phyloP scores from a whole-genome alignment of 2,329 filamentous ascomycete species.

The Colletotrichum aenigma region DNA sequence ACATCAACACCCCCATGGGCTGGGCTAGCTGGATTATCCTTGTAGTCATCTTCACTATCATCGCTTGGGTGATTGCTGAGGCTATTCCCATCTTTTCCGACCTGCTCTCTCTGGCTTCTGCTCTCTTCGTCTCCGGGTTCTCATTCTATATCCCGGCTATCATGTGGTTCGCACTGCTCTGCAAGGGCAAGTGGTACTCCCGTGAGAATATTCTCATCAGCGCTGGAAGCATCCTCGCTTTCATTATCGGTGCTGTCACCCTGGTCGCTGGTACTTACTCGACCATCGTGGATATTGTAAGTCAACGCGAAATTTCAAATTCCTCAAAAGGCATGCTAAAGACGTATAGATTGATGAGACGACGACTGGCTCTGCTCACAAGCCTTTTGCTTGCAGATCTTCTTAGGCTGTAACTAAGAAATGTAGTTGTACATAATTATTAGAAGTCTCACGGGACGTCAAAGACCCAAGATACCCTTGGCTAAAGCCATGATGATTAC shows the following conservation, averaged over 20 bases:
- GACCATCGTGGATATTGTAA: conserved; percentile 32
- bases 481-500: neutral
- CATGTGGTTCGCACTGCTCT: conserved; percentile 18
- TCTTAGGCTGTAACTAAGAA: neutral
- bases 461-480: neutral
- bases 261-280: conserved; percentile 32
- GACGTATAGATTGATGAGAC: conserved; percentile 23
- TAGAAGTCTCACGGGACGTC: neutral
- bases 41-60: conserved; percentile 59
- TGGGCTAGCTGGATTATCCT: conserved; percentile 65
- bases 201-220: conserved; percentile 28
- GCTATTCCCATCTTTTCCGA: conserved; percentile 76
- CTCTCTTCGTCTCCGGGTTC: conserved; percentile 56
- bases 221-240: conserved; percentile 27
- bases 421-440: neutral
- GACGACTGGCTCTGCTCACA: conserved; percentile 5
- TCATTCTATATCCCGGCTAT: conserved; percentile 21
- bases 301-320: neutral
- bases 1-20: conserved; percentile 52
- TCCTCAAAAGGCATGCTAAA: neutral
- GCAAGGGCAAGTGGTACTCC: conserved; percentile 25
- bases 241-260: conserved; percentile 29
- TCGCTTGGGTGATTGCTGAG: conserved; percentile 74
- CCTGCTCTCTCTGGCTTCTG: conserved; percentile 60
- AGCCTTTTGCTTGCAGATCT: conserved; percentile 16